Conservation (phyloP, 495 filamentous ascomycete species). For the Aspergillus kassunensis region DNA sequence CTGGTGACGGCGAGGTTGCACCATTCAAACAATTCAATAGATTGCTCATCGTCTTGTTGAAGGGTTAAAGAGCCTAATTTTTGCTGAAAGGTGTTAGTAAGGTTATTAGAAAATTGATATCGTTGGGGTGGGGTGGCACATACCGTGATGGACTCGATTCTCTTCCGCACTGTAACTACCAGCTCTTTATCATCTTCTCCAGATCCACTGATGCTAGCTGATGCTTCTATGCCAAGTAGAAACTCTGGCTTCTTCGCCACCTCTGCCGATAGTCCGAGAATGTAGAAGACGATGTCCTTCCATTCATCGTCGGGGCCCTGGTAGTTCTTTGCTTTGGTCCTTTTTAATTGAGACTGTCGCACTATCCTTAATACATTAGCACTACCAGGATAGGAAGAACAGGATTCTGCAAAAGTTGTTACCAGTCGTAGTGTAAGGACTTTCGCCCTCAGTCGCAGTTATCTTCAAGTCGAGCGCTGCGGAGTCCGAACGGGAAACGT, state of each 20-base stretch:
- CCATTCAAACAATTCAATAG: conserved; percentile 73
- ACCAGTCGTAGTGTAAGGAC: conserved; percentile 57
- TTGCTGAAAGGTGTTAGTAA: conserved; percentile 45
- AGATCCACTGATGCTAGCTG: conserved; percentile 28
- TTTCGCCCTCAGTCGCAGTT: conserved; percentile 63
- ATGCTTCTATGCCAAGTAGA: conserved; percentile 30
- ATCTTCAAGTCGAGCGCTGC: conserved; percentile 57
- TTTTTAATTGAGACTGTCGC: conserved; percentile 37
- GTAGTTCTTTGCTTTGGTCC: conserved; percentile 50
- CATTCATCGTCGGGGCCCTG: conserved; percentile 54
- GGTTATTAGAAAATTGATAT: neutral
- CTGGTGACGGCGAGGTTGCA: conserved; percentile 48
- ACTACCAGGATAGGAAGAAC: neutral
- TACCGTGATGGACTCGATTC: conserved; percentile 55
- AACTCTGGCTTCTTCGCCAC: conserved; percentile 10
- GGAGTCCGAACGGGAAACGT: conserved; percentile 46
- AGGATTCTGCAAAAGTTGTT: conserved; percentile 5
- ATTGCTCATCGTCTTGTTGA: conserved; percentile 56
- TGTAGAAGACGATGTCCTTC: conserved; percentile 43
- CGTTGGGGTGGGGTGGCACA: conserved; percentile 12
- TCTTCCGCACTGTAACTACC: conserved; percentile 52
- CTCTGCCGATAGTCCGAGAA: conserved; percentile 25
- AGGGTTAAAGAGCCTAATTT: conserved; percentile 64
- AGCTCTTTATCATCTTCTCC: conserved; percentile 35
- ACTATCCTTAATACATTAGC: conserved; percentile 32